phyloP scores from a whole-genome alignment of 2,329 filamentous ascomycete genomes.

The Ceratocystis alfenasii region DNA sequence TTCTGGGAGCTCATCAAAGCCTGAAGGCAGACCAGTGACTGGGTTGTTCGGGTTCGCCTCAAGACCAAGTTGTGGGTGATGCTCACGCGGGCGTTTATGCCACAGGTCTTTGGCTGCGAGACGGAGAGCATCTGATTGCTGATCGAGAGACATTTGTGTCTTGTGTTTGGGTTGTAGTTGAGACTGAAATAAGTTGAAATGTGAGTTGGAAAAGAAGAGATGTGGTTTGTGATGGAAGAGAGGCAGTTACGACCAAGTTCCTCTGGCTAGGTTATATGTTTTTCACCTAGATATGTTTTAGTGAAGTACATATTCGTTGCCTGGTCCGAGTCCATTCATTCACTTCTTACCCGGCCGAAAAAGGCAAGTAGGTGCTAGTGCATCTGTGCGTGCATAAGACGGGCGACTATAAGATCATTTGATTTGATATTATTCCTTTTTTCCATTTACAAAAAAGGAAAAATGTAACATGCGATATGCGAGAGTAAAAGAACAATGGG shows the following conservation, averaged over 20 bases:
- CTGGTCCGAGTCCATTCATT: not conserved
- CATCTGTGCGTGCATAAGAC: not conserved
- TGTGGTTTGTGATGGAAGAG: too few species aligned
- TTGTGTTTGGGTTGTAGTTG: too few species aligned
- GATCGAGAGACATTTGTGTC: too few species aligned
- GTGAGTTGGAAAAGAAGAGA: too few species aligned
- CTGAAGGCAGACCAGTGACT: conserved; percentile 14
- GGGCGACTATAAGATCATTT: not conserved
- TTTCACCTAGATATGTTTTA: not conserved
- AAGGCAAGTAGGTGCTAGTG: too few species aligned
- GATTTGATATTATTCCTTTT: not conserved
- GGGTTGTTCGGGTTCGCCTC: conserved; percentile 2
- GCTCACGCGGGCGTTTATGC: not conserved
- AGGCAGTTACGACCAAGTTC: too few species aligned
- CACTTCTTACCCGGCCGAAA: not conserved
- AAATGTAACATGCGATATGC: not conserved
- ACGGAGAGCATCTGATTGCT: not conserved
- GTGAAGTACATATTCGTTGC: not conserved
- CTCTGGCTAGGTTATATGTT: too few species aligned
- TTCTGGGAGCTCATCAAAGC: conserved; percentile 17
- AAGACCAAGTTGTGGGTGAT: not conserved
- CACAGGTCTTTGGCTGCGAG: not conserved
- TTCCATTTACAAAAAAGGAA: not conserved
- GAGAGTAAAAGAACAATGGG: not conserved
- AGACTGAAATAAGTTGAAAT: too few species aligned